phyloP scores from a whole-genome alignment of 192 early-diverging fungal species.

The Linnemannia exigua region DNA sequence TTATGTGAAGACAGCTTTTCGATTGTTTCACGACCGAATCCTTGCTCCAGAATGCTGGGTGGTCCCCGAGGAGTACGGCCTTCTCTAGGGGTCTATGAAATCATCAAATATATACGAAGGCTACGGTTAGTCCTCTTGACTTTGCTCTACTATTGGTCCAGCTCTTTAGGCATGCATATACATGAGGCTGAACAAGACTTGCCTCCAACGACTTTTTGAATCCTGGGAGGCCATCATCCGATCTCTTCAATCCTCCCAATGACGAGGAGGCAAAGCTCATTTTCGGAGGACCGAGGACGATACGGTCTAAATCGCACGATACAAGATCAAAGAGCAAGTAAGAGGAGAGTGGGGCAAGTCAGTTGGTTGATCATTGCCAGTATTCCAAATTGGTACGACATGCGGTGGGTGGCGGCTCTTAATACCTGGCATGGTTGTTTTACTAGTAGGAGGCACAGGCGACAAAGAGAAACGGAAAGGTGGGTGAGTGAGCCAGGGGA shows the following conservation, averaged over 20 bases:
- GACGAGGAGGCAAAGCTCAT: conserved; percentile 70
- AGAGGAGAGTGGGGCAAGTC: not conserved
- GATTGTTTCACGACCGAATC: conserved; percentile 54
- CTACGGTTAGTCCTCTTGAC: not conserved
- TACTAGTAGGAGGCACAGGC: conserved; percentile 1
- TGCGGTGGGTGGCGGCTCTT: not conserved
- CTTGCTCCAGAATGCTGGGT: conserved; percentile 49
- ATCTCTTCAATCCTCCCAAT: conserved; percentile 62
- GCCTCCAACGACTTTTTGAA: conserved; percentile 48
- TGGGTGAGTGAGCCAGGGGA: not conserved
- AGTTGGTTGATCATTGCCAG: conserved; percentile 2
- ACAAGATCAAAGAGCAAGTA: conserved; percentile 11
- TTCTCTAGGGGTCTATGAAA: conserved; percentile 39
- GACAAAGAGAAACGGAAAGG: not conserved
- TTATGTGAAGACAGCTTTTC: conserved; percentile 46
- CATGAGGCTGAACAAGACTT: not conserved
- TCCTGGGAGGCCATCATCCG: conserved; percentile 52
- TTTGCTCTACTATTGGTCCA: not conserved
- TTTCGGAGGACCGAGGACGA: conserved; percentile 69
- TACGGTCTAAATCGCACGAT: conserved; percentile 50
- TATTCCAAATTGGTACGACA: not conserved
- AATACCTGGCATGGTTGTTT: conserved; percentile 29
- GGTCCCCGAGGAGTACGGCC: conserved; percentile 44
- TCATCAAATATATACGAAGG: not conserved
- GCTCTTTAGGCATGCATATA: not conserved